These are phyloP conservation scores for Euphorbia peplus DNA, from an alignment of 345 rosid species.

Conservation along the genomic window DNA sequence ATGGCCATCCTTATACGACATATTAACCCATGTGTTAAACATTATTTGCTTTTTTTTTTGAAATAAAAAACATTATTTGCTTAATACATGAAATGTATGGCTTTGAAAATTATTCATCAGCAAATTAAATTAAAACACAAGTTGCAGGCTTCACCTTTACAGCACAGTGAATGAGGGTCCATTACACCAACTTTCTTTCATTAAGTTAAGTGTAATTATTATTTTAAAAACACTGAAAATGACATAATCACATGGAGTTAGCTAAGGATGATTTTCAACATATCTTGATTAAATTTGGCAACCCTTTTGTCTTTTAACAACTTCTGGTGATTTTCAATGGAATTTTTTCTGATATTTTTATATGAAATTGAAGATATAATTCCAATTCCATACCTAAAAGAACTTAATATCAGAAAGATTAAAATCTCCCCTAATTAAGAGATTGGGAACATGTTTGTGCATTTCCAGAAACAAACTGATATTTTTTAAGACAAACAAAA, in stretches of 20 bases:
- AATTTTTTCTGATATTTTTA: background rate
- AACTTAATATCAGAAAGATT: too few relatives aligned
- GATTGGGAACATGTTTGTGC: background rate
- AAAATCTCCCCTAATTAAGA: background rate
- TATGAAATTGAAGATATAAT: background rate
- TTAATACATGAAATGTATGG: too few relatives aligned
- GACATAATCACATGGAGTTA: background rate
- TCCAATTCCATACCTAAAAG: background rate
- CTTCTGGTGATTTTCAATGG: background rate
- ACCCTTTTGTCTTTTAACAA: constrained; percentile 2
- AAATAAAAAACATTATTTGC: constrained; percentile 17
- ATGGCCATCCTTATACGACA: background rate
- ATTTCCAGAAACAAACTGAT: background rate
- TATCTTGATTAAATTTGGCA: background rate
- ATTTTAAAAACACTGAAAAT: background rate
- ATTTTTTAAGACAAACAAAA: background rate
- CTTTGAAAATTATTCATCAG: background rate
- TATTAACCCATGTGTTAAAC: constrained; percentile 15
- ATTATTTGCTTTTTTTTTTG: constrained; percentile 7
- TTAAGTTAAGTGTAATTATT: background rate
- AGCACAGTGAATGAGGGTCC: background rate
- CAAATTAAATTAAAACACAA: background rate
- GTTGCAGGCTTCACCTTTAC: background rate
- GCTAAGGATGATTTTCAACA: background rate
- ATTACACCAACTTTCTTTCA: background rate